Conservation (phyloP, 2,329 filamentous ascomycete genomes). For the Aspergillus chevalieri region DNA sequence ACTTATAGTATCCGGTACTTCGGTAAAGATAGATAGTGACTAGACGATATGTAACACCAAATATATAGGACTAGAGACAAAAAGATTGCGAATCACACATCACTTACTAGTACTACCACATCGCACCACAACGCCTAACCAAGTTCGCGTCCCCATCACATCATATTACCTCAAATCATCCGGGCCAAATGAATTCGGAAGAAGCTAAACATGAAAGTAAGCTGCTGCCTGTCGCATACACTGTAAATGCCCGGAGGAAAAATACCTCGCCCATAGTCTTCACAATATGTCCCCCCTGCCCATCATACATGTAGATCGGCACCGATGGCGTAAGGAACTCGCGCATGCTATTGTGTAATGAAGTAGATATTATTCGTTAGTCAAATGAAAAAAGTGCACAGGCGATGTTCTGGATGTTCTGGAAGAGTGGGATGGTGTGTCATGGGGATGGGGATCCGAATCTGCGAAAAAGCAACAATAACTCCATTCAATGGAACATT, state of each 20-base stretch:
- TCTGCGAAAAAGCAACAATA: background rate
- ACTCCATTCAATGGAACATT: no score
- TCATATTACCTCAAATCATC: slow-evolving; percentile 42
- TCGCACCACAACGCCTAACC: background rate
- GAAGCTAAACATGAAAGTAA: slow-evolving; percentile 42
- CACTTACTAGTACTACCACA: background rate
- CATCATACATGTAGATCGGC: slow-evolving; percentile 90
- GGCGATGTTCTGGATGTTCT: no score
- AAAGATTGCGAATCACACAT: background rate
- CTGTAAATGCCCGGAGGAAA: background rate
- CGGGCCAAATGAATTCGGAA: slow-evolving; percentile 64
- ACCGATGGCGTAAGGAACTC: slow-evolving; percentile 65
- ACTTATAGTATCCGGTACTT: no score
- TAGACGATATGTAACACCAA: no score
- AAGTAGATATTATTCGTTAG: slow-evolving; percentile 5
- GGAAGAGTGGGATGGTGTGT: background rate
- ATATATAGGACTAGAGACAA: no score
- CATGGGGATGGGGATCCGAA: background rate
- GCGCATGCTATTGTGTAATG: slow-evolving; percentile 48
- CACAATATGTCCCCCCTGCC: slow-evolving; percentile 56
- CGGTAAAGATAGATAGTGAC: no score
- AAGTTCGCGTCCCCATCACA: background rate
- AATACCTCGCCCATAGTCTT: slow-evolving; percentile 36
- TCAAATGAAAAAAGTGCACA: no score
- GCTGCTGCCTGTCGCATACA: background rate